Base-by-base conservation (phyloP, 306 rosid genomes). In the Begonia masoniana region DNA sequence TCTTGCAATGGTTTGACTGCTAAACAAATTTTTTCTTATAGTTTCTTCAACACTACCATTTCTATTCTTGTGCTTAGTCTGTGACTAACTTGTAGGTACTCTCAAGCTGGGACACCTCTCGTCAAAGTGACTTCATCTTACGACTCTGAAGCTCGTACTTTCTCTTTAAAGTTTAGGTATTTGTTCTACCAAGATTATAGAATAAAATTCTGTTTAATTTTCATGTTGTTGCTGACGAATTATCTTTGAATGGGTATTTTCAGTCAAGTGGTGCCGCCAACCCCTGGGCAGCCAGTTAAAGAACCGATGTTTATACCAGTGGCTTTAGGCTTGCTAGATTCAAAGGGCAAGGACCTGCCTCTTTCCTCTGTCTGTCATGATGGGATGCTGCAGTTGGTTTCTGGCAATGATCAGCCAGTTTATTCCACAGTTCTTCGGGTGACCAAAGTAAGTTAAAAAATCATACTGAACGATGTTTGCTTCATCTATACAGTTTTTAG, bases 101-200 rank as follows among this genome's bases (percentile, higher is more conserved):
- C 99, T 46, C 99, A 92, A 71, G 99, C 99, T 60, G 99, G 99
- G 69, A 92, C 96, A 51, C 99, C 99, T 66, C 10, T 24, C 66
- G 82, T 86, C 59, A 83, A 77, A 77, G 82, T 83, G 52, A 73
- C 72, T 45, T 77, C 96, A 35, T 81, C 81, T 49, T 92, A 92
- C 70, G 72, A 86, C 59, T 65, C 95, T 5, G 88, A 86, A 63
- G 80, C 81, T 41, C 73, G 19, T 59, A 79, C 96, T 4, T 76
- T 79, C 58, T 67, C 99, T 60, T 75, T 92, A 51, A 92, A 79
- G 74, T 70, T 92, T 61, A 81, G 93, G 99, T 92, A 81, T 42
- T 10, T 26, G 16, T 41, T 17, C 43, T 54, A 3, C 23, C 12
- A 9, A n/a, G 12, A 7, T 48, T 43, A 15, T 43, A 39, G 63